These are phyloP conservation scores for Serendipita indica DNA, from an alignment of 768 basidiomycete genomes.

Conservation along the genomic window DNA sequence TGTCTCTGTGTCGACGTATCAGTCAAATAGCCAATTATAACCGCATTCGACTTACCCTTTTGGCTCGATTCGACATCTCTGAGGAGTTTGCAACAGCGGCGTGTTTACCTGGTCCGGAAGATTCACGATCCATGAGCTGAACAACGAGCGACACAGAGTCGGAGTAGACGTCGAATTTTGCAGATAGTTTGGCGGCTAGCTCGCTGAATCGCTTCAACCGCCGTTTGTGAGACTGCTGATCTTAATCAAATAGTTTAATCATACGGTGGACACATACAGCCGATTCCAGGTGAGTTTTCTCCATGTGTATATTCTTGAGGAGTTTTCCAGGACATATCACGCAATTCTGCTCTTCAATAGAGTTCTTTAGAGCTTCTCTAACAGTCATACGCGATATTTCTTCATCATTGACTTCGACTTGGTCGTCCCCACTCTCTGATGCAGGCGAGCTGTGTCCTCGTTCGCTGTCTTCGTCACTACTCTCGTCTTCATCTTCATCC, in stretches of 20 bases:
- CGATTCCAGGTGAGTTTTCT: slow-evolving; percentile 42
- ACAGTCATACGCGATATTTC: slow-evolving; percentile 33
- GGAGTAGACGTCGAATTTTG: not conserved
- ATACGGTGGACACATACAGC: slow-evolving; percentile 27
- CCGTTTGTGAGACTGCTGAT: slow-evolving; percentile 10
- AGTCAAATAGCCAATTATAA: slow-evolving; percentile 30
- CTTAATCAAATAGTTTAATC: not conserved
- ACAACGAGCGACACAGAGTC: slow-evolving; percentile 9
- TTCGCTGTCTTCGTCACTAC: slow-evolving; percentile 21
- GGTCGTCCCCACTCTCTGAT: slow-evolving; percentile 12
- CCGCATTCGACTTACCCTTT: slow-evolving; percentile 43
- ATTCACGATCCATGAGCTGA: not conserved
- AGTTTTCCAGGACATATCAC: slow-evolving; percentile 56
- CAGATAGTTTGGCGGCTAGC: not conserved
- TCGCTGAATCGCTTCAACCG: slow-evolving; percentile 9
- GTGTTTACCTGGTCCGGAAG: not conserved
- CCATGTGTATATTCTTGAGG: slow-evolving; percentile 46
- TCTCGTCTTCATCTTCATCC: slow-evolving; percentile 15
- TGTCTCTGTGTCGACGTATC: slow-evolving; percentile 34
- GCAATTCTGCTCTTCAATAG: slow-evolving; percentile 46
- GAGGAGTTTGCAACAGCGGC: not conserved
- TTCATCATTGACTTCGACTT: slow-evolving; percentile 20
- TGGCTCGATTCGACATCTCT: slow-evolving; percentile 38
- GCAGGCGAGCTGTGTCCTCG: slow-evolving; percentile 18
- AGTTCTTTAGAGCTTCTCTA: slow-evolving; percentile 43